These are phyloP conservation scores for Fomes fomentarius DNA, from an alignment of 1,284 basidiomycete genomes.

Conservation along the genomic window DNA sequence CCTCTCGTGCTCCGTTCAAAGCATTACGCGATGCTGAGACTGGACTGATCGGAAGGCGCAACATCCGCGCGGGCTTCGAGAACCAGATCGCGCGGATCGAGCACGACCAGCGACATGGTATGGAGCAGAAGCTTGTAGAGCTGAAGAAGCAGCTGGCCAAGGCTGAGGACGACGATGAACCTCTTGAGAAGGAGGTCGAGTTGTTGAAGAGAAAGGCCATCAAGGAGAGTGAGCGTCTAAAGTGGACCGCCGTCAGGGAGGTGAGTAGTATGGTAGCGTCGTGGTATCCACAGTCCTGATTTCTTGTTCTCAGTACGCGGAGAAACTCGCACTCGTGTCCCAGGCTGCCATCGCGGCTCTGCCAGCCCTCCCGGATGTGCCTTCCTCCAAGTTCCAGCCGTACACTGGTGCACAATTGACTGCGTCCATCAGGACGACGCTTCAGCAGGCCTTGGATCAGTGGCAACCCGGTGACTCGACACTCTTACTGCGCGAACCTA, in stretches of 20 bases:
- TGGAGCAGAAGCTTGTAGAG: constrained; percentile 65
- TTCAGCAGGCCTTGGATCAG: constrained; percentile 76
- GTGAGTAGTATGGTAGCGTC: constrained; percentile 42
- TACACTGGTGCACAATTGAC: constrained; percentile 67
- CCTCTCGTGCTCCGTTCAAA: constrained; percentile 67
- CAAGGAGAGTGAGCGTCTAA: constrained; percentile 68
- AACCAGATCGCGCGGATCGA: constrained; percentile 67
- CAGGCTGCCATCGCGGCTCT: constrained; percentile 68
- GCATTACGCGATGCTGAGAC: constrained; percentile 70
- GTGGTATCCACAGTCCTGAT: constrained; percentile 1
- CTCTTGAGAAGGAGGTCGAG: constrained; percentile 67
- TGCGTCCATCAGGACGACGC: constrained; percentile 68
- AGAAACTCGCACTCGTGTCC: constrained; percentile 73
- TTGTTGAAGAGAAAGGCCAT: constrained; percentile 74
- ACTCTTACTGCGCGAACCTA: constrained; percentile 45
- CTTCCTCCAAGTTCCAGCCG: constrained; percentile 54
- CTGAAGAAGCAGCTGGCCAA: constrained; percentile 65
- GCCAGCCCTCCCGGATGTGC: constrained; percentile 60
- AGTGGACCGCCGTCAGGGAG: constrained; percentile 80
- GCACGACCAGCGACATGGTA: constrained; percentile 60
- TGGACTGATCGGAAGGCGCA: constrained; percentile 60
- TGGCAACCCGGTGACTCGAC: constrained; percentile 69
- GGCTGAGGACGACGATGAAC: constrained; percentile 63
- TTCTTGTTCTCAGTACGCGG: constrained; percentile 59
- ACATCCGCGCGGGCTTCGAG: constrained; percentile 56